phyloP scores from a whole-genome alignment of 2,329 filamentous ascomycete genomes.

The Chaetomium strumarium region DNA sequence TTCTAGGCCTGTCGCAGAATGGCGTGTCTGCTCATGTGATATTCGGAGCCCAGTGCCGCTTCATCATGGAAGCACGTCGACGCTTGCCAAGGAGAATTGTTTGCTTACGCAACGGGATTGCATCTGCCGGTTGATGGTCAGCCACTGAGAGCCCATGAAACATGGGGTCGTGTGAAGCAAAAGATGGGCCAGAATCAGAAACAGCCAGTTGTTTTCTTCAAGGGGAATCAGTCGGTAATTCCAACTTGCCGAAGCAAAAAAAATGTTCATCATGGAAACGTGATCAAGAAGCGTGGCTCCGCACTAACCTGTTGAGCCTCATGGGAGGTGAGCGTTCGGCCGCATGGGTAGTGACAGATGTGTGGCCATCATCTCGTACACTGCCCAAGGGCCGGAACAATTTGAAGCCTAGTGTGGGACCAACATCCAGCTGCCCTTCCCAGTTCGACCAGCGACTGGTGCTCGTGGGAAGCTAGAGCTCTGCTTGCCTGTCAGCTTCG shows the following conservation, averaged over 20 bases:
- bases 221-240: slow-evolving; percentile 84
- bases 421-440: neutral
- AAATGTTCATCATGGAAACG: slow-evolving; percentile 59
- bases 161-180: slow-evolving; percentile 6
- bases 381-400: neutral
- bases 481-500: slow-evolving; percentile 27
- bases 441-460: neutral
- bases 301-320: slow-evolving; percentile 27
- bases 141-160: slow-evolving; percentile 10
- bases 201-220: slow-evolving; percentile 83
- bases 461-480: slow-evolving; percentile 15
- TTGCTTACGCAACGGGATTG: slow-evolving; percentile 14
- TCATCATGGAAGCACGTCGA: slow-evolving; percentile 57
- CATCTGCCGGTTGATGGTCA: slow-evolving; percentile 17
- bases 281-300: neutral
- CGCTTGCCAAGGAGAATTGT: slow-evolving; percentile 4
- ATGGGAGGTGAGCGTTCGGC: slow-evolving; percentile 14
- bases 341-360: neutral
- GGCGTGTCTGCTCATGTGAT: slow-evolving; percentile 75
- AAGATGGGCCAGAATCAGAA: slow-evolving; percentile 53
- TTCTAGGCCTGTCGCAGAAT: slow-evolving; percentile 98
- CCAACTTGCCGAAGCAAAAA: slow-evolving; percentile 68
- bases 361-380: neutral
- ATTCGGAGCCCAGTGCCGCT: slow-evolving; percentile 96
- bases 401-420: neutral